phyloP scores from a whole-genome alignment of 2,329 filamentous ascomycete genomes.

The Chaetomium sp. region DNA sequence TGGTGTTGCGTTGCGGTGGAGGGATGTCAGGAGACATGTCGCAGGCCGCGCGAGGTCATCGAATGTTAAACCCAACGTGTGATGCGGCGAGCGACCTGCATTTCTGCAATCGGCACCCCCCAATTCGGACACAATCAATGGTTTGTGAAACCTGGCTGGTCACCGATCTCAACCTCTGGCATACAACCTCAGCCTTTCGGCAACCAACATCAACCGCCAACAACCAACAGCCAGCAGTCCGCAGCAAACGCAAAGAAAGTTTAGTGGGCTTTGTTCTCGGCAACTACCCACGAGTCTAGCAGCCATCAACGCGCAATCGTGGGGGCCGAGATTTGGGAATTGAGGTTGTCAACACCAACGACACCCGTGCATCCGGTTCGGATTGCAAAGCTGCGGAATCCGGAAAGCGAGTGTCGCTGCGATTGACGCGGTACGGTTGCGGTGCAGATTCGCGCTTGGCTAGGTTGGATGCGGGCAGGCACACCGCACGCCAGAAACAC shows the following conservation, averaged over 20 bases:
- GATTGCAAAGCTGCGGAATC: conserved; percentile 2
- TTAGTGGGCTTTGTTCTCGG: no score
- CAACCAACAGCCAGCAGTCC: neutral
- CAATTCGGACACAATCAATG: neutral
- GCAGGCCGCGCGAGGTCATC: no score
- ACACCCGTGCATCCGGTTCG: neutral
- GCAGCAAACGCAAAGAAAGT: no score
- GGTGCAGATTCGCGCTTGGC: conserved; percentile 3
- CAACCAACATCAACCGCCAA: conserved; percentile 1
- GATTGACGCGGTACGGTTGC: neutral
- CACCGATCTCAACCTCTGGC: neutral
- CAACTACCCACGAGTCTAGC: no score
- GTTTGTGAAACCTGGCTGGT: conserved; percentile 9
- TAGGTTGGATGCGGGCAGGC: conserved; percentile 2
- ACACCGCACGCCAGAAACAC: neutral
- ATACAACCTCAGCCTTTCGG: no score
- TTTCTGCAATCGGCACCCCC: neutral
- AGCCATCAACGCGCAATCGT: no score
- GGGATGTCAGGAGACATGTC: neutral
- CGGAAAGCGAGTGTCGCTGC: conserved; percentile 4
- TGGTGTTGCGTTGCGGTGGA: neutral
- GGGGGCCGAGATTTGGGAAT: no score
- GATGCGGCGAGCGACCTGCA: no score
- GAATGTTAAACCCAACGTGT: no score
- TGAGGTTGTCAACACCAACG: conserved; percentile 1